A percentile compares a stretch with the other conserved stretches of the same genome.
Evolutionary conservation across 78 protist genomes (phyloP).

Genomic region (Planoprotostelium fungivorum): DNA sequence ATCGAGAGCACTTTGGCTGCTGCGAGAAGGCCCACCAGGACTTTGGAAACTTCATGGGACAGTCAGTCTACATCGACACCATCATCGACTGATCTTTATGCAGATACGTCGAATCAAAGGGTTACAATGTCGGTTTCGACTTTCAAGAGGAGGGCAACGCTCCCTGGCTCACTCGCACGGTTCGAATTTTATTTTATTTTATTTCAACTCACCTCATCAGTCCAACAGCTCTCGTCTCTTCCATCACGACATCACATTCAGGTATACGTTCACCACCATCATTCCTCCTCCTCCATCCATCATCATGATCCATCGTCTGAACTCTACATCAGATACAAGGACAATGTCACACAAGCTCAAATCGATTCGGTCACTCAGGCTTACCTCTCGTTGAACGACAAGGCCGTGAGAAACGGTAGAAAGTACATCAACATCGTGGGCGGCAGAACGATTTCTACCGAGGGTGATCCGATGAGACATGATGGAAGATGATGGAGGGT

Average conservation of each 20-base stretch:
- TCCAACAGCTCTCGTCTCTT: too few species aligned
- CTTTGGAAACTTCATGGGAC: background rate
- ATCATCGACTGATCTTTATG: too few species aligned
- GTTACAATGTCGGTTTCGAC: background rate
- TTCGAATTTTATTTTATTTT: too few species aligned
- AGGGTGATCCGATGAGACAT: background rate
- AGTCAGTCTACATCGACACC: too few species aligned
- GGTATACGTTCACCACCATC: background rate
- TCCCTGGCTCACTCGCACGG: background rate
- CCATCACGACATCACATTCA: background rate
- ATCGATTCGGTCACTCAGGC: background rate
- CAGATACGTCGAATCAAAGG: background rate
- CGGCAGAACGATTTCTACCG: background rate
- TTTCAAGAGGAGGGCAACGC: background rate
- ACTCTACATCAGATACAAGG: background rate
- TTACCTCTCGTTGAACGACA: background rate
- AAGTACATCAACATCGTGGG: background rate
- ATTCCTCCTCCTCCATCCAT: too few species aligned
- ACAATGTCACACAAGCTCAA: background rate
- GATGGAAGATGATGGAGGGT: background rate
- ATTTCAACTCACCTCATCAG: too few species aligned
- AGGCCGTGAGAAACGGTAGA: background rate
- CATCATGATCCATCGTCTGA: background rate
- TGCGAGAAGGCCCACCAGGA: constrained; percentile 1
- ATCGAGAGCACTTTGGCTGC: background rate